phyloP scores from a whole-genome alignment of 179 eudicot species.

The Spinacia oleracea region DNA sequence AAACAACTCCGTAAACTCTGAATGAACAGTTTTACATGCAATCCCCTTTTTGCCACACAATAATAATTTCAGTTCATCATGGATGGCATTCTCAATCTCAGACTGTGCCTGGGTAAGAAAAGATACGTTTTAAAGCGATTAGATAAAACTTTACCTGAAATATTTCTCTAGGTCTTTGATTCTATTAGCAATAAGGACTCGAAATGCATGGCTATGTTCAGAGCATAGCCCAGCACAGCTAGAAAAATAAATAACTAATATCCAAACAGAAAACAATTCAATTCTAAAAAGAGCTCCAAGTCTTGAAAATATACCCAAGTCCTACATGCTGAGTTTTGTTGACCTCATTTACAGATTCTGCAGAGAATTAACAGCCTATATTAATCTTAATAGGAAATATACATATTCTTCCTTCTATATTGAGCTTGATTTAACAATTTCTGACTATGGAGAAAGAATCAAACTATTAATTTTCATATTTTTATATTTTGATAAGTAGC shows the following conservation, averaged over 20 bases:
- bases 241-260: neutral
- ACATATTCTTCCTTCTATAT: neutral
- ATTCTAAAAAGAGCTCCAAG: too few species aligned
- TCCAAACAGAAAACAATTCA: neutral
- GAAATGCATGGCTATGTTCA: neutral
- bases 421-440: neutral
- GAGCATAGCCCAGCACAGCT: neutral
- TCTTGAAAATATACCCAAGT: too few species aligned
- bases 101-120: slow-evolving; percentile 51
- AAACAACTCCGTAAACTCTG: slow-evolving; percentile 78
- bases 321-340: neutral
- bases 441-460: neutral
- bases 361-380: too few species aligned
- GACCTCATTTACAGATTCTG: neutral
- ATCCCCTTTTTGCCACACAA: slow-evolving; percentile 60
- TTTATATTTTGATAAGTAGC: too few species aligned
- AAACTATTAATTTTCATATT: too few species aligned
- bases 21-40: slow-evolving; percentile 62
- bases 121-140: neutral
- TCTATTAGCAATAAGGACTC: neutral
- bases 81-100: slow-evolving; percentile 74
- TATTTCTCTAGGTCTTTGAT: too few species aligned
- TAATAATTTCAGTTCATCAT: slow-evolving; percentile 44
- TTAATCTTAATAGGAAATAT: neutral
- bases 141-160: neutral